Conservation (phyloP, 2,329 filamentous ascomycete species). For the Cyphellophora europaea region DNA sequence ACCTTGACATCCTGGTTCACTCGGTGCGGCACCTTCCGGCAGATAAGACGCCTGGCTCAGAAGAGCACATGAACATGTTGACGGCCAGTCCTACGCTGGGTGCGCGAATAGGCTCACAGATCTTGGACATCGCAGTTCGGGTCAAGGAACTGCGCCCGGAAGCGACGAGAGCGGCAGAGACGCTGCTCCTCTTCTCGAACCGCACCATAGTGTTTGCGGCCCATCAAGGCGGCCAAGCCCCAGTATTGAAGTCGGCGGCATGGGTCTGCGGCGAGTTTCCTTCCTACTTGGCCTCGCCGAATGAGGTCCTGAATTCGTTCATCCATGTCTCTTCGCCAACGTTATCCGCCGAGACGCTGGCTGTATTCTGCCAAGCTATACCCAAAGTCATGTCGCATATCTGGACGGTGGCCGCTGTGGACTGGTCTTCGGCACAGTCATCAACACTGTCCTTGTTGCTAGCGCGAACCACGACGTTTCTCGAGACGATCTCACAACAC, state of each 20-base stretch:
- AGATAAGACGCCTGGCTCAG: conserved; percentile 2
- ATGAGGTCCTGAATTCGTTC: conserved; percentile 64
- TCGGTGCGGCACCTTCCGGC: conserved; percentile 37
- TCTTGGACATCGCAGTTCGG: conserved; percentile 85
- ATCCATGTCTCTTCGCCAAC: conserved; percentile 56
- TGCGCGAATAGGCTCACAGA: conserved; percentile 62
- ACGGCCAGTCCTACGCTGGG: conserved; percentile 19
- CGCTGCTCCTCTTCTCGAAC: conserved; percentile 54
- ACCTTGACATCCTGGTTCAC: conserved; percentile 80
- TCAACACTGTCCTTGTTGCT: conserved; percentile 68
- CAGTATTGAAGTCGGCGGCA: conserved; percentile 64
- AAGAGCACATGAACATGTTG: conserved; percentile 18
- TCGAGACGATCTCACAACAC: conserved; percentile 71
- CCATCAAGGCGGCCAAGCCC: conserved; percentile 42
- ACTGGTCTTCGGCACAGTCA: conserved; percentile 67
- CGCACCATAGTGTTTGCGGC: conserved; percentile 47
- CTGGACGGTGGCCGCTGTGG: conserved; percentile 52
- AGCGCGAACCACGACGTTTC: conserved; percentile 68
- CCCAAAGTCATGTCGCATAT: conserved; percentile 76
- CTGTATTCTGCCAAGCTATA: conserved; percentile 71
- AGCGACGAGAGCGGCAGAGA: conserved; percentile 74
- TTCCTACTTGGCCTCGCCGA: conserved; percentile 57
- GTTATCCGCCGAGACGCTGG: conserved; percentile 57
- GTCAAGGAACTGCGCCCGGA: conserved; percentile 73
- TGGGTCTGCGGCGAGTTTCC: conserved; percentile 91